Evolutionary conservation across 139 green algal species (phyloP), one percentile per base, ranked within the genome.

Genomic region (Tetratostichococcus sp.): DNA sequence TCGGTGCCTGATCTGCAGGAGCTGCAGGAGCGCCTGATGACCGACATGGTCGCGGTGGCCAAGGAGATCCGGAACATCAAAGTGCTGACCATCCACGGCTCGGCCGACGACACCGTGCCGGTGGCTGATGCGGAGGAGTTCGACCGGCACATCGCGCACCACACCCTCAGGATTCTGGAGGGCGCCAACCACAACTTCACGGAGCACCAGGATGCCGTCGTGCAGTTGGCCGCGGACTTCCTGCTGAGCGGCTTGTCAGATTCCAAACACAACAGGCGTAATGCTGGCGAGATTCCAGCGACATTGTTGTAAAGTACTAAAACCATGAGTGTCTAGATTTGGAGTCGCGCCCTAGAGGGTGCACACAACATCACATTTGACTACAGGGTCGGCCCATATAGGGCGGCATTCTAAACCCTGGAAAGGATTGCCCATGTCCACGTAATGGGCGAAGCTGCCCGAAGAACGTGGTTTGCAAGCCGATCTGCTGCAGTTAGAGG

Each of bases 71-170:
- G 73, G 30, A 62, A 71, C 17, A 75, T 70, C 26, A 69, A 84
- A 35, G 82, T 90, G 30, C 75, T 92, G 25, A 92, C 79, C 21
- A 50, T 92, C 19, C 87, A 92, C 73, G 85, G 87, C 50, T 84
- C 70, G 23, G 76, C 69, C 0, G 87, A 92, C 67, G 74, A 43
- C 0, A 79, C 78, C 25, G 89, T 92, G 33, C 82, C 85, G 4
- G 59, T 86, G 3, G 75, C 85, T 32, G 87, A 92, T 42, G 82
- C 69, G 14, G 73, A 80, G 21, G 31, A 31, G 33, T 81, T 86
- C 62, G 43, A 67, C 67, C 50, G 32, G 34, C 58, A 16, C 14
- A 77, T 86, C 21, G 16, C 16, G 30, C 25, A 76, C 22, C 78
- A 85, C 70, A 65, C 26, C 31, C 71, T 88, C 23, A 30, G 71